A percentile compares a stretch with the other conserved stretches of the same genome.
Evolutionary conservation across 106 monocot genomes (phyloP).

Genomic region (Apostasia ramifera): DNA sequence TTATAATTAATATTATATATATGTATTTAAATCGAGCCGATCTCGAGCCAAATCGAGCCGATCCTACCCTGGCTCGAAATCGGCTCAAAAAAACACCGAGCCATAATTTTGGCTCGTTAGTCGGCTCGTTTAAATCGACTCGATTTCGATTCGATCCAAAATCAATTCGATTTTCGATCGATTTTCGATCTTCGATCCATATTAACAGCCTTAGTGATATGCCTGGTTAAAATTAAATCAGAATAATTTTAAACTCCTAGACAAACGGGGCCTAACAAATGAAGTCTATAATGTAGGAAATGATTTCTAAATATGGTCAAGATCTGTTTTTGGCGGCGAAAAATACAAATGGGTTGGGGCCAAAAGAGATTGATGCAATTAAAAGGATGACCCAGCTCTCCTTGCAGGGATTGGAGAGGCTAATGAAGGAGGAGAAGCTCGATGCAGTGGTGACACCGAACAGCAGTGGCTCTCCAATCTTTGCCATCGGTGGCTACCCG

Average conservation of each 20-base stretch:
- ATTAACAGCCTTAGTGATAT: too few species aligned
- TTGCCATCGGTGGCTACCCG: slow-evolving; percentile 65
- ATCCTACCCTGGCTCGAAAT: too few species aligned
- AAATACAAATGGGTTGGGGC: slow-evolving; percentile 35
- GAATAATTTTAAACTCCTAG: neutral
- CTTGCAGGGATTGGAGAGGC: slow-evolving; percentile 37
- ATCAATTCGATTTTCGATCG: too few species aligned
- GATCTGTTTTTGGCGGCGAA: slow-evolving; percentile 29
- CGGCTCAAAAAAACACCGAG: too few species aligned
- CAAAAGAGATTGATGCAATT: slow-evolving; percentile 18
- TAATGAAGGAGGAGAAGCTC: slow-evolving; percentile 41
- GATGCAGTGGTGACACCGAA: slow-evolving; percentile 58
- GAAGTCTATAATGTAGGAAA: slow-evolving; percentile 34
- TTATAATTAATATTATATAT: too few species aligned
- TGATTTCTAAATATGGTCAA: slow-evolving; percentile 35
- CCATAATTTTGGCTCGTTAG: too few species aligned
- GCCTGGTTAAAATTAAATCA: too few species aligned
- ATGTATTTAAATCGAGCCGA: too few species aligned
- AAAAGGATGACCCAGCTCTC: slow-evolving; percentile 30
- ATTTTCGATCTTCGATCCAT: too few species aligned
- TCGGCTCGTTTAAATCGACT: too few species aligned
- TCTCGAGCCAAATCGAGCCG: too few species aligned
- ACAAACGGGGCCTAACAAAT: neutral
- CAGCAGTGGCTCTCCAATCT: neutral
- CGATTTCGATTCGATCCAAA: too few species aligned